Evolutionary conservation across 2,329 filamentous ascomycete genomes (phyloP), one percentile per base, ranked within the genome.

Genomic region (Fusarium bulbicola): DNA sequence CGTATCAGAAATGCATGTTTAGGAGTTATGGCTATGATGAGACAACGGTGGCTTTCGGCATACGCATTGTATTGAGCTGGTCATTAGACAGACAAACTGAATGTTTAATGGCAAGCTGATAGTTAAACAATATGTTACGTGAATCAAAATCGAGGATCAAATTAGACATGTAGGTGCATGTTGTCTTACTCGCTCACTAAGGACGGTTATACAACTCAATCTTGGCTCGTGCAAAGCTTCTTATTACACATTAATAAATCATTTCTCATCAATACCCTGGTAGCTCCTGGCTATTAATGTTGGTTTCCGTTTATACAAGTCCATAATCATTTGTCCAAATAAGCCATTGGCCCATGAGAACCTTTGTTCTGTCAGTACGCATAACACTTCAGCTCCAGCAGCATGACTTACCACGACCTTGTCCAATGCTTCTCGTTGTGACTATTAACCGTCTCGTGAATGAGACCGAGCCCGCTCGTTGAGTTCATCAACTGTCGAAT

Each of bases 331-430:
- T 83, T 95, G 92, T 18, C 93, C 92, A 82, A 95, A 96, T n/a
- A 97, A 89, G 0, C 92, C 94, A 79, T 96, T 96, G 20, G 93
- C 93, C 94, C 94, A 96, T 1, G 93, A 92, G 79, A 96, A 97
- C 92, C 93, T 95, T 68, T 86, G 18, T 28, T 42, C n/a, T 59
- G 20, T 69, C n/a, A 69, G 45, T 24, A 34, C 7, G 16, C 13
- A 50, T 30, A 40, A 20, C 26, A 20, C 28, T 24, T 63, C 15
- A 50, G 14, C 40, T 62, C 21, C 13, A 3, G 24, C 12, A 10
- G 14, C 21, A n/a, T 21, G 7, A 46, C 77, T 61, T 66, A 82
- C 82, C 82, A 83, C 63, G 82, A 78, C 40, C 82, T 76, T 13
- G 80, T 82, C 80, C 80, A 83, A 8, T 76, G 72, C 3, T 67